Conservation (phyloP, 495 filamentous ascomycete genomes). For the Podospora australis region DNA sequence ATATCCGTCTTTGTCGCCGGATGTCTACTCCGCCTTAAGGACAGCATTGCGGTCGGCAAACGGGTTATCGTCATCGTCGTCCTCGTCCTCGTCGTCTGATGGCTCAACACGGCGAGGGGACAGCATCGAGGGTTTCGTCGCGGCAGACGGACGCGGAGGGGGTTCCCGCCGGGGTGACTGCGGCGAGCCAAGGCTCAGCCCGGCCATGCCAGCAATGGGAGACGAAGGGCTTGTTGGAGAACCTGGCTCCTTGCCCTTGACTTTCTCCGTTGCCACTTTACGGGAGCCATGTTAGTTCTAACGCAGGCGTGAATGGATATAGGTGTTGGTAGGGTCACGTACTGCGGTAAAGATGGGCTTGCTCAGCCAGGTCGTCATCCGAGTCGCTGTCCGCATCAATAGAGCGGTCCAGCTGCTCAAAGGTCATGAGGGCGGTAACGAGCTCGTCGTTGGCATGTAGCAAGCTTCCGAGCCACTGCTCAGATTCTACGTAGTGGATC, state of each 20-base stretch:
- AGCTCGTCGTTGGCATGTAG: slow-evolving; percentile 82
- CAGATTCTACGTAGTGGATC: slow-evolving; percentile 78
- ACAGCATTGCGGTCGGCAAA: slow-evolving; percentile 68
- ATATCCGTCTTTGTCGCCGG: no score
- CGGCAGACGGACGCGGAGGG: slow-evolving; percentile 36
- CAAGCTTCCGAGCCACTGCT: slow-evolving; percentile 72
- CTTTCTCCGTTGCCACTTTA: slow-evolving; percentile 46
- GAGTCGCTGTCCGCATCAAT: slow-evolving; percentile 96
- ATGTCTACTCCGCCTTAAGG: slow-evolving; percentile 37
- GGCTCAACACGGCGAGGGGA: slow-evolving; percentile 19
- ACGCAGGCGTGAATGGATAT: background rate
- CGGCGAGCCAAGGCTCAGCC: slow-evolving; percentile 31
- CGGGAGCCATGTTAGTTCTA: slow-evolving; percentile 10
- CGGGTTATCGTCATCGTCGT: slow-evolving; percentile 67
- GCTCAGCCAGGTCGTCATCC: slow-evolving; percentile 58
- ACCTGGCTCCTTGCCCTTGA: slow-evolving; percentile 39
- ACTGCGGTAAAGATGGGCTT: slow-evolving; percentile 50
- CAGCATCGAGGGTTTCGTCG: slow-evolving; percentile 29
- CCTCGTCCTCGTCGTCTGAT: slow-evolving; percentile 42
- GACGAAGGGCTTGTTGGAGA: slow-evolving; percentile 30
- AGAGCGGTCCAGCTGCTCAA: slow-evolving; percentile 89
- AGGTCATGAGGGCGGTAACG: slow-evolving; percentile 87
- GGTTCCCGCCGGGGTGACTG: slow-evolving; percentile 31
- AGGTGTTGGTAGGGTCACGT: slow-evolving; percentile 10
- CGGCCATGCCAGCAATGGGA: slow-evolving; percentile 31